Evolutionary conservation across 352 stramenopile species (phyloP).

Genomic region (Phytophthora rubi): DNA sequence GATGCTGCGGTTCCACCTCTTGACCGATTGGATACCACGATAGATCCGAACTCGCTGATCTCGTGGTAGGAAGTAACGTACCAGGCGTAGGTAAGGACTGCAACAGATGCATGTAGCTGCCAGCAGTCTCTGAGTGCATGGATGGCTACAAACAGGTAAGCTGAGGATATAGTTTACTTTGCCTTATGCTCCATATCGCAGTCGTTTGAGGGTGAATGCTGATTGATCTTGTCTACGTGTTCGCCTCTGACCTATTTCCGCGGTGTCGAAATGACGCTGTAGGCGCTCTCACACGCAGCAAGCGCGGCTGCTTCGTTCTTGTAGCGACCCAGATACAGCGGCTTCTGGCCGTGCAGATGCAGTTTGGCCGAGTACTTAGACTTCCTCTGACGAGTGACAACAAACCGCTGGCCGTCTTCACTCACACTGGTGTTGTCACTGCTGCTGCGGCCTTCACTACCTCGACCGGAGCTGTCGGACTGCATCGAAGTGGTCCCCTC

Average conservation of each 20-base stretch:
- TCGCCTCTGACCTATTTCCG: conserved; percentile 33
- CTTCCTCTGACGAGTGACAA: conserved; percentile 66
- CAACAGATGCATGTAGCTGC: too few relatives aligned
- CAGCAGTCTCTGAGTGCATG: too few relatives aligned
- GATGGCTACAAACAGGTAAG: not conserved
- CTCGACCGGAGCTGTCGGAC: conserved; percentile 23
- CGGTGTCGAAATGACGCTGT: conserved; percentile 59
- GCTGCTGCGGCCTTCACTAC: conserved; percentile 27
- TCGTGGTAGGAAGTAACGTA: conserved; percentile 15
- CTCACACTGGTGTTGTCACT: conserved; percentile 17
- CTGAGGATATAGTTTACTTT: conserved; percentile 11
- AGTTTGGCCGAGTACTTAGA: conserved; percentile 67
- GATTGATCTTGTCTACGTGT: not conserved
- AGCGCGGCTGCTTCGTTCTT: conserved; percentile 66
- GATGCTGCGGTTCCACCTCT: conserved; percentile 12
- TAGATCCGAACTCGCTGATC: conserved; percentile 20
- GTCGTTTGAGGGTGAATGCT: not conserved
- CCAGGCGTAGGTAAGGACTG: not conserved
- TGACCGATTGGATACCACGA: conserved; percentile 21
- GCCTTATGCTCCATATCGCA: not conserved
- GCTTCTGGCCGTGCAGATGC: conserved; percentile 65
- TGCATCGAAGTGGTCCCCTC: conserved; percentile 21
- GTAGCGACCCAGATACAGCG: conserved; percentile 73
- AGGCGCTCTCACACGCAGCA: conserved; percentile 66
- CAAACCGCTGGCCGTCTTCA: conserved; percentile 38